Percentiles rank a stretch among this genome's conserved stretches.
Evolutionary conservation across 2,329 filamentous ascomycete genomes (phyloP).

Genomic region (Pseudogymnoascus sp.): DNA sequence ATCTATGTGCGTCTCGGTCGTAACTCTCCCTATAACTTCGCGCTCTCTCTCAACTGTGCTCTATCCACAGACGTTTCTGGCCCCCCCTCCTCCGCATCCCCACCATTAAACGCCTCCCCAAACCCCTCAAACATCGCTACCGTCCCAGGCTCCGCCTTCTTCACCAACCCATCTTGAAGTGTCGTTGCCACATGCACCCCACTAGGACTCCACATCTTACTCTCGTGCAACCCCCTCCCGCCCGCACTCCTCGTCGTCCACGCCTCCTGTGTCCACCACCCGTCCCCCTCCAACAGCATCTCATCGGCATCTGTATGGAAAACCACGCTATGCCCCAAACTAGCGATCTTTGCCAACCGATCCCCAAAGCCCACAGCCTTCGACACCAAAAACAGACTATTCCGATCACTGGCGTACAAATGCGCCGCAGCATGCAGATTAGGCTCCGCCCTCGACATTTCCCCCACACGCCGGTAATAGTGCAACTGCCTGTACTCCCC

Average conservation of each 20-base stretch:
- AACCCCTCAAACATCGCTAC: slow-evolving; percentile 10
- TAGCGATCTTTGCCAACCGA: slow-evolving; percentile 36
- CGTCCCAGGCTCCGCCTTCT: slow-evolving; percentile 12
- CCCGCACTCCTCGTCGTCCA: slow-evolving; percentile 37
- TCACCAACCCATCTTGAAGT: slow-evolving; percentile 43
- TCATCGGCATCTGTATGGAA: slow-evolving; percentile 37
- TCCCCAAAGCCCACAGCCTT: slow-evolving; percentile 39
- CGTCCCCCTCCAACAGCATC: slow-evolving; percentile 31
- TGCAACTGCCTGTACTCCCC: slow-evolving; percentile 16
- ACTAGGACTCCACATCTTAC: slow-evolving; percentile 33
- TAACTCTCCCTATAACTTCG: neutral
- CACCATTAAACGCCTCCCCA: neutral
- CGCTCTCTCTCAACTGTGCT: neutral
- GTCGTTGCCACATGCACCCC: slow-evolving; percentile 39
- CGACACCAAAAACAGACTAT: slow-evolving; percentile 44
- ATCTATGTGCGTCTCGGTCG: neutral
- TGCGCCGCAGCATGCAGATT: slow-evolving; percentile 52
- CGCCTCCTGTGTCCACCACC: slow-evolving; percentile 44
- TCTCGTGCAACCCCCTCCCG: slow-evolving; percentile 41
- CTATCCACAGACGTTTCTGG: neutral
- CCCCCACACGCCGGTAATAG: slow-evolving; percentile 18
- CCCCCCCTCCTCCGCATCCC: neutral
- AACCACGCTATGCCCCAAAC: slow-evolving; percentile 40
- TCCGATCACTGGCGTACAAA: slow-evolving; percentile 49
- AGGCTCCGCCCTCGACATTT: slow-evolving; percentile 36